Conservation (phyloP, 2,329 filamentous ascomycete genomes). For the Malbranchea cinnamomea region DNA sequence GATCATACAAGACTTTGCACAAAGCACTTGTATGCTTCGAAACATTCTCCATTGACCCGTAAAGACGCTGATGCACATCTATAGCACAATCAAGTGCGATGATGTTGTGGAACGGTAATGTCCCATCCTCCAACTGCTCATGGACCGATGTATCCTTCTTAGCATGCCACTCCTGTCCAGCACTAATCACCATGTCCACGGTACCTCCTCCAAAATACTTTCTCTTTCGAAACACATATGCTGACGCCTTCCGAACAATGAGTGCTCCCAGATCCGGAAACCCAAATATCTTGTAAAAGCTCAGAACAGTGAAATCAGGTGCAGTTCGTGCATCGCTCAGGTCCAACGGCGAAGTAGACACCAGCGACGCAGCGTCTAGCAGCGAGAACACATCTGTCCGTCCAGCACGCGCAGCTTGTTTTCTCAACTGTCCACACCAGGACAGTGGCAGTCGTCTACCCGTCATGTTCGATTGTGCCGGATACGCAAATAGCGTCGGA, state of each 20-base stretch:
- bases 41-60: constrained; percentile 53
- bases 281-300: constrained; percentile 96
- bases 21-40: constrained; percentile 58
- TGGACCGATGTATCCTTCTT: constrained; percentile 59
- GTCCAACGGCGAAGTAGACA: constrained; percentile 62
- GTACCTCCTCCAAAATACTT: constrained; percentile 90
- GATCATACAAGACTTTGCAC: constrained; percentile 41
- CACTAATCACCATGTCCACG: constrained; percentile 70
- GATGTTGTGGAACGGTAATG: constrained; percentile 79
- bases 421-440: constrained; percentile 43
- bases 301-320: constrained; percentile 76
- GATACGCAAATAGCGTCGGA: constrained; percentile 55
- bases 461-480: constrained; percentile 88
- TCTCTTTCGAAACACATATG: constrained; percentile 47
- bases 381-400: constrained; percentile 45
- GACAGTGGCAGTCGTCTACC: constrained; percentile 57
- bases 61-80: constrained; percentile 52
- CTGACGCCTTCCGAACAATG: constrained; percentile 60
- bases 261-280: constrained; percentile 83
- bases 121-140: constrained; percentile 78
- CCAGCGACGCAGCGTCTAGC: constrained; percentile 70
- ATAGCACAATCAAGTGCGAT: constrained; percentile 66
- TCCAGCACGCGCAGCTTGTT: too few species aligned
- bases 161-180: constrained; percentile 71
- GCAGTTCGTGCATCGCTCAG: constrained; percentile 45